Percentiles rank a stretch among this genome's conserved stretches.
Evolutionary conservation across 192 early-diverging fungal species (phyloP).

Genomic region (Backusella sp.): DNA sequence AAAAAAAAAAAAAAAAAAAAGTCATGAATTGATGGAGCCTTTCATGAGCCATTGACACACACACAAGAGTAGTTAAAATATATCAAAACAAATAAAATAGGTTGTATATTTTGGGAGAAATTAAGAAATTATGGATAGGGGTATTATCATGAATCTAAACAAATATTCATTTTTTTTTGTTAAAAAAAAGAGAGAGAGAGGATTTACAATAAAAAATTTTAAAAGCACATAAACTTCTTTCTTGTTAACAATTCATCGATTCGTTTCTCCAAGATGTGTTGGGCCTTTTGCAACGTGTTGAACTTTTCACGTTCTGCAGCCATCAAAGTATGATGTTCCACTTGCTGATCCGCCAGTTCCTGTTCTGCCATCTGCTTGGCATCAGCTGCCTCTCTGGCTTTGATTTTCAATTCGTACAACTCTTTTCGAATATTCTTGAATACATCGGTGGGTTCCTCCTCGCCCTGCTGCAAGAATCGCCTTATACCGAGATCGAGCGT

Average conservation of each 20-base stretch:
- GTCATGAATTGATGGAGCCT: background rate
- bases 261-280: constrained; percentile 38
- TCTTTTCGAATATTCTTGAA: background rate
- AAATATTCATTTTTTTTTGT: background rate
- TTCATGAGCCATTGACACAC: background rate
- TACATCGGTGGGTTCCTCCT: background rate
- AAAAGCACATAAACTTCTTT: constrained; percentile 55
- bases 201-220: background rate
- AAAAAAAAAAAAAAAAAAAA: background rate
- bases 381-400: constrained; percentile 1
- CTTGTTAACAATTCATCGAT: constrained; percentile 51
- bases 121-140: background rate
- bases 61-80: background rate
- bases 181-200: background rate
- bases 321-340: background rate
- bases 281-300: constrained; percentile 26
- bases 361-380: background rate
- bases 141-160: background rate
- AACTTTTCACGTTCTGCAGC: background rate
- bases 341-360: background rate
- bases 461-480: background rate
- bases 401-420: background rate
- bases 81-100: background rate
- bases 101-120: background rate
- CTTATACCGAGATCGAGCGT: background rate